Evolutionary conservation across 2,329 filamentous ascomycete species (phyloP).

Genomic region (Tolypocladium paradoxum): DNA sequence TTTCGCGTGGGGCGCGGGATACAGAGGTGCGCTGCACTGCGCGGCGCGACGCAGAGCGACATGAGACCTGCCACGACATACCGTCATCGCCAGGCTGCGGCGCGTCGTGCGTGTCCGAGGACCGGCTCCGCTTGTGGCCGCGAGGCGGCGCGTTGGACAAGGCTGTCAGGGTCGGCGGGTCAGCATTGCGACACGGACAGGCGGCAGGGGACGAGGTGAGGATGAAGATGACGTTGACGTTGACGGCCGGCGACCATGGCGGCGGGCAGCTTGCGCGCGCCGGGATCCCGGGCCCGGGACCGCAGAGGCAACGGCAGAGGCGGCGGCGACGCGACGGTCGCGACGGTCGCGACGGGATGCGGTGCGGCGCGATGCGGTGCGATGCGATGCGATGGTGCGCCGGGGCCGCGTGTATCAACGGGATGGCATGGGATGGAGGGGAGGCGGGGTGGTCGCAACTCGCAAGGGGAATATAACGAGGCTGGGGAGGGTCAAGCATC

Average conservation of each 20-base stretch:
- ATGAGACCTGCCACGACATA: slow-evolving; percentile 41
- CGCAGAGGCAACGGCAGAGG: background rate
- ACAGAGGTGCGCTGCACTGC: background rate
- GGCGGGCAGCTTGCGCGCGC: background rate
- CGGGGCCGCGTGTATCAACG: background rate
- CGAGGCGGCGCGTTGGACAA: slow-evolving; percentile 45
- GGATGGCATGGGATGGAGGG: background rate
- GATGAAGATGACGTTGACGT: background rate
- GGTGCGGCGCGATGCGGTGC: background rate
- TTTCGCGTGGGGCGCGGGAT: background rate
- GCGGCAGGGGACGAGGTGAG: background rate
- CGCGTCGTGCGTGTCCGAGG: slow-evolving; percentile 53
- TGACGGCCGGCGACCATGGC: slow-evolving; percentile 2
- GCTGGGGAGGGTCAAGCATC: slow-evolving; percentile 1
- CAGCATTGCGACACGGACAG: slow-evolving; percentile 11
- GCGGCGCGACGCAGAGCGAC: slow-evolving; percentile 9
- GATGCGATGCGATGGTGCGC: slow-evolving; percentile 2
- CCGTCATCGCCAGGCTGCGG: slow-evolving; percentile 54
- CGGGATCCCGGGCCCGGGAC: background rate
- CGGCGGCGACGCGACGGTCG: background rate
- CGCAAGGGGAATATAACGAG: slow-evolving; percentile 5
- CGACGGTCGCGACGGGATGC: background rate
- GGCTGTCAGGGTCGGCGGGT: slow-evolving; percentile 24
- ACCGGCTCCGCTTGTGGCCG: slow-evolving; percentile 70
- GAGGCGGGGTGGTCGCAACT: slow-evolving; percentile 7